A percentile compares a stretch with the other conserved stretches of the same genome.
Conservation (phyloP, 768 basidiomycete species). For the Tylopilus cervinicoccineus region DNA sequence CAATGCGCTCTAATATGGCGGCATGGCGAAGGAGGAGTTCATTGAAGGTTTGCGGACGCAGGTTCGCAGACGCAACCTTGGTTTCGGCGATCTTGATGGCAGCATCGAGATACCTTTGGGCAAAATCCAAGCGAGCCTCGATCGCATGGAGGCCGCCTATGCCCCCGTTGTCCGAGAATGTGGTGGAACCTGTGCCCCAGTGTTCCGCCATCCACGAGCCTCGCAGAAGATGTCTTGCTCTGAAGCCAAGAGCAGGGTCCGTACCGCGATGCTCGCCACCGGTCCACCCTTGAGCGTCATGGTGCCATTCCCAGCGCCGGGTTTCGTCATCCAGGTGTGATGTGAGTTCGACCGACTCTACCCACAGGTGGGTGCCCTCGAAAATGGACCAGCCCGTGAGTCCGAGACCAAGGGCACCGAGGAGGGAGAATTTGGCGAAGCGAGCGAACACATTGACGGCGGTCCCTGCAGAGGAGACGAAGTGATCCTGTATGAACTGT, state of each 20-base stretch:
- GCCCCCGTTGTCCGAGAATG: slow-evolving; percentile 32
- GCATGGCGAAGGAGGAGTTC: slow-evolving; percentile 57
- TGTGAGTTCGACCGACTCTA: slow-evolving; percentile 52
- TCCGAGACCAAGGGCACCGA: slow-evolving; percentile 42
- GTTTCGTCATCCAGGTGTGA: slow-evolving; percentile 48
- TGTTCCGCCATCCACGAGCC: slow-evolving; percentile 70
- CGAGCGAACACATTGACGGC: slow-evolving; percentile 44
- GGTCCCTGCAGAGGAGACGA: slow-evolving; percentile 33
- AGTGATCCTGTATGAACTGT: slow-evolving; percentile 31
- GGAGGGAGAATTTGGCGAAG: slow-evolving; percentile 46
- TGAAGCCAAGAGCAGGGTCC: slow-evolving; percentile 63
- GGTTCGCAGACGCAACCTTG: slow-evolving; percentile 33
- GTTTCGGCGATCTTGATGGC: slow-evolving; percentile 46
- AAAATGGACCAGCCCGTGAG: slow-evolving; percentile 45
- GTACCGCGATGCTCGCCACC: slow-evolving; percentile 59
- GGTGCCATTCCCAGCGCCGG: slow-evolving; percentile 64
- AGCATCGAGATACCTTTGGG: slow-evolving; percentile 49
- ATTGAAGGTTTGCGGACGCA: slow-evolving; percentile 48
- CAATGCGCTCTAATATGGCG: slow-evolving; percentile 57
- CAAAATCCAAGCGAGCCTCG: slow-evolving; percentile 51
- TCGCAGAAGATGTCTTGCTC: slow-evolving; percentile 57
- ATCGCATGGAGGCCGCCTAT: slow-evolving; percentile 41
- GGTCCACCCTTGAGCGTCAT: slow-evolving; percentile 59
- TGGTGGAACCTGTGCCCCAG: slow-evolving; percentile 52
- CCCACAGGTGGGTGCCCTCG: slow-evolving; percentile 58